Percentiles rank a stretch among this genome's conserved stretches.
phyloP scores from a whole-genome alignment of 2,329 filamentous ascomycete genomes.

The Penicillium janthinellum region DNA sequence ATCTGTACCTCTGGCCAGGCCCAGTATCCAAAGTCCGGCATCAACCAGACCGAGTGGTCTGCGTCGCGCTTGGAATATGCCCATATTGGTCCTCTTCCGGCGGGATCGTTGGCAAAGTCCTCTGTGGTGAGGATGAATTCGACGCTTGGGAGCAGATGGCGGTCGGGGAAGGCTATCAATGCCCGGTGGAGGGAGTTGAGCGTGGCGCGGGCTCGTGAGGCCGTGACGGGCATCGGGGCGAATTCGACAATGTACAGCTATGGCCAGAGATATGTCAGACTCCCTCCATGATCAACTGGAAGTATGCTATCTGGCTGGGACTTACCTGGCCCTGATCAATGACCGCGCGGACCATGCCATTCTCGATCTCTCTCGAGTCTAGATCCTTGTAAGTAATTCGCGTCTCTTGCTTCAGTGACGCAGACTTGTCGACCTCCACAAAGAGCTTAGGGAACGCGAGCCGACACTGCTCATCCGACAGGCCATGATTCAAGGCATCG shows the following conservation, averaged over 20 bases:
- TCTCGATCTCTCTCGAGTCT: conserved; percentile 33
- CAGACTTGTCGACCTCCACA: conserved; percentile 39
- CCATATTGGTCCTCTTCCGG: conserved; percentile 41
- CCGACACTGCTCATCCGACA: conserved; percentile 41
- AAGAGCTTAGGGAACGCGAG: conserved; percentile 46
- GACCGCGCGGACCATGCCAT: conserved; percentile 42
- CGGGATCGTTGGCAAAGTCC: conserved; percentile 42
- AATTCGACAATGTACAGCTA: conserved; percentile 44
- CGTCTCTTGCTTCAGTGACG: conserved; percentile 21
- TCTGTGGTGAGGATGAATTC: conserved; percentile 54
- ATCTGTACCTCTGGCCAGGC: conserved; percentile 54
- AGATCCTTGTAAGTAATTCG: conserved; percentile 39
- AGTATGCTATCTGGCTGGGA: not conserved
- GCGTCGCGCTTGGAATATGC: conserved; percentile 45
- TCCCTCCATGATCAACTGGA: not conserved
- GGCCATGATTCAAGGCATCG: conserved; percentile 41
- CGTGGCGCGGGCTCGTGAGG: conserved; percentile 44
- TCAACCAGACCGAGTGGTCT: conserved; percentile 51
- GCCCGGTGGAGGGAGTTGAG: conserved; percentile 53
- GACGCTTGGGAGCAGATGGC: conserved; percentile 48
- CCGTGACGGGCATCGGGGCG: conserved; percentile 37
- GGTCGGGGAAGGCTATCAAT: conserved; percentile 43
- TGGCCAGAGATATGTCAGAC: not conserved
- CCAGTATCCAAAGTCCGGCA: conserved; percentile 59
- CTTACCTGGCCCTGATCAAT: conserved; percentile 41